Conservation (phyloP, 164 flowering plant species). For the Liquidambar formosana region DNA sequence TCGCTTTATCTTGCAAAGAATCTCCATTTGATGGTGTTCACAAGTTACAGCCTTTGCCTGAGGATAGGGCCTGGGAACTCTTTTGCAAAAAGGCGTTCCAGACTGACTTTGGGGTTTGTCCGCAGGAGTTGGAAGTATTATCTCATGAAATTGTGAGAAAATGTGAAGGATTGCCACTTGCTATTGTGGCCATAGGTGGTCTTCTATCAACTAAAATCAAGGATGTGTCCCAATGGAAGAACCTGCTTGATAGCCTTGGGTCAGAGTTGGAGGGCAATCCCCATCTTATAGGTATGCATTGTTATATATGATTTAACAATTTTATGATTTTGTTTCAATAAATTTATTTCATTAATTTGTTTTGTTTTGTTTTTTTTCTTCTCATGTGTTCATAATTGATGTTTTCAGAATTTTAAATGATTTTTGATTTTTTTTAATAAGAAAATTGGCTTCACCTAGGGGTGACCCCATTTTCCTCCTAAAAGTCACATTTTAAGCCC, state of each 20-base stretch:
- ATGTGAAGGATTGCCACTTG: constrained; percentile 16
- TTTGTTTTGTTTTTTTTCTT: too few relatives aligned
- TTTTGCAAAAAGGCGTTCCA: constrained; percentile 12
- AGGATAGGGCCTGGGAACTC: background rate
- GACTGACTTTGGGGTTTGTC: background rate
- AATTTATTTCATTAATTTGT: too few relatives aligned
- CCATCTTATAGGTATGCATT: too few relatives aligned
- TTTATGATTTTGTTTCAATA: too few relatives aligned
- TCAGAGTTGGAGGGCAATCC: too few relatives aligned
- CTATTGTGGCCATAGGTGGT: constrained; percentile 7
- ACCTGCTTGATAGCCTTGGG: constrained; percentile 3
- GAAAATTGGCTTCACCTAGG: too few relatives aligned
- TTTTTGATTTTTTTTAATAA: too few relatives aligned
- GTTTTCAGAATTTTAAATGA: too few relatives aligned
- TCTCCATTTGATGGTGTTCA: background rate
- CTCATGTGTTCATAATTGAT: too few relatives aligned
- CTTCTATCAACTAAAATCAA: constrained; percentile 5
- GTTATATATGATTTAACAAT: too few relatives aligned
- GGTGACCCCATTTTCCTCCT: too few relatives aligned
- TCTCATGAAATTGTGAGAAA: constrained; percentile 2
- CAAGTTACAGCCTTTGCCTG: constrained; percentile 3
- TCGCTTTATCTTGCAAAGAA: constrained; percentile 1
- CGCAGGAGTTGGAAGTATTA: background rate
- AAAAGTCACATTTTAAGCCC: too few relatives aligned
- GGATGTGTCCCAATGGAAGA: constrained; percentile 4